Base-by-base conservation (phyloP, 306 rosid species). In the Urtica urens region DNA sequence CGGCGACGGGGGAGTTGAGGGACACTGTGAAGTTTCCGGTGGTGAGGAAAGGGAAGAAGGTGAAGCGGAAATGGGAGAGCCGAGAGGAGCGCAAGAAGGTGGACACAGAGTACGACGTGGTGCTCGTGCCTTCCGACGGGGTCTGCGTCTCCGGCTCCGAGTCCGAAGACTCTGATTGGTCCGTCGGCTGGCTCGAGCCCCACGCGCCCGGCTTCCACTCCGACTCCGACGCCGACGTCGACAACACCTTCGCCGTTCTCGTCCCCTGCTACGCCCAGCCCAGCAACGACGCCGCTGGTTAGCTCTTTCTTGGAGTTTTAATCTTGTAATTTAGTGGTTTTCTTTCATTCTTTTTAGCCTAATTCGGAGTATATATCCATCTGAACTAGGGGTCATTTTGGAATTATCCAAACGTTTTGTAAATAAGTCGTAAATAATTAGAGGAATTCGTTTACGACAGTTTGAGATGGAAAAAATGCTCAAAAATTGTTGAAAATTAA, bases 141-240 rank as follows among this genome's bases (percentile, higher is more conserved):
- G 99, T 72, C 23, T 79, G 94, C 61, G 74, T 85, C 56, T 84
- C 94, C 50, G 95, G 77, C 51, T 79, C 87, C 10, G 99, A 90
- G 25, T 77, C 95, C 26, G 95, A 79, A 56, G 95, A 62, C 58
- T 90, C 99, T 7, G 95, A 90, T 63, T 90, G 95, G 94, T 85
- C 99, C 2, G 70, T 90, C 51, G 99, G 99, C 44, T 90, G 99
- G 99, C 65, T 72, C 46, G 99, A 90, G 71, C 95, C 95, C 75
- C 92, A 71, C 58, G 99, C 95, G 58, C 83, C 95, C 62, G 95
- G 74, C 18, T 90, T 90, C 60, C 83, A 72, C 11, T 84, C 87
- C 57, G 94, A 85, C 27, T 85, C 75, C 43, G 95, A 80, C 24
- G 11, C 70, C n/a, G 99, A 90, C 47, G 11, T 70, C n/a, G 99